Base-by-base conservation (phyloP, 768 basidiomycete species). In the Podaxis sp. region DNA sequence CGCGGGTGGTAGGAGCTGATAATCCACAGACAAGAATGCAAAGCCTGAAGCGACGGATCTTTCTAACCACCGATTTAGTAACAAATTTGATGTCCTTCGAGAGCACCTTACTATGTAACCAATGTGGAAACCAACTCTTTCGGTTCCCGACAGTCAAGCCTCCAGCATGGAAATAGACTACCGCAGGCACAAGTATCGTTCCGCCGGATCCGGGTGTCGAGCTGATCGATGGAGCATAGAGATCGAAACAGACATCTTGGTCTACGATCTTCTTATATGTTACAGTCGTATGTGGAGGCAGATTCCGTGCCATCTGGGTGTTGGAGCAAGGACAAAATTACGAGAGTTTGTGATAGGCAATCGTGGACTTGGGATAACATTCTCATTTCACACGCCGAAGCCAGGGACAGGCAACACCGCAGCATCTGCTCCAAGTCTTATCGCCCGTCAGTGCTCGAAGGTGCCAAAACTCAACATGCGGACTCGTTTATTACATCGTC, bases 21-120 rank as follows among this genome's bases (percentile, higher is more conserved):
- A 88, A 66, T 90, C 87, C 0, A 84, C 82, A 38, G 85, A 84
- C 49, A 90, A 76, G 69, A 90, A 86, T 3, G 78, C 80, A 64
- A 80, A 80, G 26, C 85, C 87, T n/a, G 75, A 71, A 1, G 69
- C 71, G 28, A 74, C 73, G 6, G 81, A 72, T 13, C 86, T 81
- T 61, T 74, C 86, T 89, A 65, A 22, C 11, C 38, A 38, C 53
- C 7, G 11, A 49, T 36, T 49, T 2, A 33, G 15, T 11, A 24
- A 8, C 12, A 24, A 41, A 37, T 28, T 10, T 4, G 13, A 15
- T 22, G 24, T 15, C 38, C 46, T 36, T 48, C 2, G 8, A 37
- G 28, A 50, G 33, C 6, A 20, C 71, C 74, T 70, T 59, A 88
- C 88, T 78, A 53, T 80, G 71, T 26, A 90, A 72, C 89, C 89